phyloP scores from a whole-genome alignment of 331 rosid genomes.

The Erythrophleum ivorense region DNA sequence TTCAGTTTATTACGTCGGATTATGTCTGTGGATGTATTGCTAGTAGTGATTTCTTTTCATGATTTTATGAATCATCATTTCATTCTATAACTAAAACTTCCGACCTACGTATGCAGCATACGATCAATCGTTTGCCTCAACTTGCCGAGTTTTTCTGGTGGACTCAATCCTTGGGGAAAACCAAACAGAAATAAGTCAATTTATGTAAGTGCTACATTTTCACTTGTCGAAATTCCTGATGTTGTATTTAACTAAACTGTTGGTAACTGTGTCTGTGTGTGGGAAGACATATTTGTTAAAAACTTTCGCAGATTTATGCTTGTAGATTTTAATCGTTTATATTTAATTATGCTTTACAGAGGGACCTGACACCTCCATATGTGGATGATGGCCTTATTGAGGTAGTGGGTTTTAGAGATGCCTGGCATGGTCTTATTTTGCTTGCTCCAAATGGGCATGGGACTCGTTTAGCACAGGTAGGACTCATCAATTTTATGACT shows the following conservation, averaged over 20 bases:
- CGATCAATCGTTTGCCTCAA: conserved; percentile 86
- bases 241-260: neutral
- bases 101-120: conserved; percentile 59
- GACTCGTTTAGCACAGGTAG: conserved; percentile 84
- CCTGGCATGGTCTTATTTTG: conserved; percentile 88
- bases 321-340: neutral
- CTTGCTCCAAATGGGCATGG: conserved; percentile 73
- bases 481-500: neutral
- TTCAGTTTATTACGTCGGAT: conserved; percentile 7
- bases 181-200: conserved; percentile 66
- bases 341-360: conserved; percentile 44
- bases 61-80: neutral
- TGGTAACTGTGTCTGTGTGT: neutral
- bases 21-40: neutral
- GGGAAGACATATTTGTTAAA: neutral
- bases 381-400: conserved; percentile 91
- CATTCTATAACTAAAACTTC: conserved; percentile 2
- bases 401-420: conserved; percentile 92
- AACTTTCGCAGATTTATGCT: neutral
- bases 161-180: conserved; percentile 92
- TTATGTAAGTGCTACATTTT: conserved; percentile 58
- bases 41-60: conserved; percentile 14
- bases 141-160: conserved; percentile 96
- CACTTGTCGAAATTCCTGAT: neutral
- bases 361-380: conserved; percentile 79